Evolutionary conservation across 305 asterid species (phyloP).

Genomic region (Solanum aculeatissimum): DNA sequence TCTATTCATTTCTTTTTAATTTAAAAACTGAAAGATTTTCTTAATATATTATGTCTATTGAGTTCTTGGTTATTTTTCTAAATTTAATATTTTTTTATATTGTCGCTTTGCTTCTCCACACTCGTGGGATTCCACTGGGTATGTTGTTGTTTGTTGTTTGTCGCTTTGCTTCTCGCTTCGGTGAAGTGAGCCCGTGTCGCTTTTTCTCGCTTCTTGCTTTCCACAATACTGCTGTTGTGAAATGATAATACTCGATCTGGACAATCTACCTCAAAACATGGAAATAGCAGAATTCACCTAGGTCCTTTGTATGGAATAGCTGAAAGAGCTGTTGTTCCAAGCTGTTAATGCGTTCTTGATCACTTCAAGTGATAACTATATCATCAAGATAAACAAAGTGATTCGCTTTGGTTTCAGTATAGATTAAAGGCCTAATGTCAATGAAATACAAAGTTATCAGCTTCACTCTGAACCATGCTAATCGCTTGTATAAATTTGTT

Average conservation of each 20-base stretch:
- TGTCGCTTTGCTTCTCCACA: too few relatives aligned
- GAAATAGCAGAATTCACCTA: background rate
- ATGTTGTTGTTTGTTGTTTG: too few relatives aligned
- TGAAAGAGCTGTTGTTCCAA: background rate
- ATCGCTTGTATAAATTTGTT: background rate
- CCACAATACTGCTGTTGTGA: too few relatives aligned
- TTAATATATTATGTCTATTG: background rate
- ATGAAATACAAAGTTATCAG: background rate
- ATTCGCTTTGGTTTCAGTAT: background rate
- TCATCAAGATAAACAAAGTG: background rate
- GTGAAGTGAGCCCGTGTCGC: background rate
- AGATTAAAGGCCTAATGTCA: background rate
- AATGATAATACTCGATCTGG: background rate
- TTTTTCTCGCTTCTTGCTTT: background rate
- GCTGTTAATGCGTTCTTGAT: background rate
- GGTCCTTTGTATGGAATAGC: background rate
- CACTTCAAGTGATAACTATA: background rate
- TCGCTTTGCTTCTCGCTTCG: too few relatives aligned
- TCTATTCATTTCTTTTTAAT: background rate
- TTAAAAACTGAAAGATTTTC: too few relatives aligned
- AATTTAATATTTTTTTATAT: too few relatives aligned
- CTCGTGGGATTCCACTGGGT: too few relatives aligned
- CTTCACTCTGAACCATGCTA: background rate
- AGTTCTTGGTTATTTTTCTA: background rate
- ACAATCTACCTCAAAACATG: background rate